These are phyloP conservation scores for Medicago truncatula DNA, from an alignment of 306 rosid genomes.

Conservation along the genomic window DNA sequence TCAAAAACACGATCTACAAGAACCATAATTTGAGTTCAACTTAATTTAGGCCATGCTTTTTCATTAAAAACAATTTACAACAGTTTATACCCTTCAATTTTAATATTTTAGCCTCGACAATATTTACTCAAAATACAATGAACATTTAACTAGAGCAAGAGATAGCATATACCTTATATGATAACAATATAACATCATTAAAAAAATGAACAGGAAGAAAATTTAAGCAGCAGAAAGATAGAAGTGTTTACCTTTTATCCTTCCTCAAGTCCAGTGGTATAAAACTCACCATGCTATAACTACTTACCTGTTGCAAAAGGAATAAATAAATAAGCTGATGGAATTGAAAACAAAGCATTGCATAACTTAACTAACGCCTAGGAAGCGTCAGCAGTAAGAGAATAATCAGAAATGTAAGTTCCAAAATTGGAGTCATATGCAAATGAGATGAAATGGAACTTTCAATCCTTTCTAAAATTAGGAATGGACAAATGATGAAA, in stretches of 20 bases:
- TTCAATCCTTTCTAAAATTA: neutral
- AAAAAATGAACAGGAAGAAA: conserved; percentile 9
- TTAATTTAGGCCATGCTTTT: neutral
- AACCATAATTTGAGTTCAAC: neutral
- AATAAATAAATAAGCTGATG: conserved; percentile 2
- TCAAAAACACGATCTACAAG: neutral
- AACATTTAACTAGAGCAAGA: conserved; percentile 20
- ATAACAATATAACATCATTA: conserved; percentile 9
- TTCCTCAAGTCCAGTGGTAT: conserved; percentile 87
- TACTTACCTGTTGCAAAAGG: conserved; percentile 59
- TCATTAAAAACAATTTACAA: neutral
- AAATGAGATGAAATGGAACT: conserved; percentile 15
- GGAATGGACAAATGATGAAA: conserved; percentile 10
- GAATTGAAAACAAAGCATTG: conserved; percentile 19
- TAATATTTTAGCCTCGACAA: neutral
- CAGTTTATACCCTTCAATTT: neutral
- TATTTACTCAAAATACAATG: neutral
- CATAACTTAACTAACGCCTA: conserved; percentile 23
- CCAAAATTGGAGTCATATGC: conserved; percentile 13
- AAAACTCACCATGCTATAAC: conserved; percentile 78
- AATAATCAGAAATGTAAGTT: conserved; percentile 1
- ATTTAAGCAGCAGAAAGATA: conserved; percentile 6
- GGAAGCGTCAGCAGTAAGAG: neutral
- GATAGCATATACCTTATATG: neutral
- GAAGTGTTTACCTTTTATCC: conserved; percentile 68